Base-by-base conservation (phyloP, 306 rosid genomes). In the Acacia crassicarpa region DNA sequence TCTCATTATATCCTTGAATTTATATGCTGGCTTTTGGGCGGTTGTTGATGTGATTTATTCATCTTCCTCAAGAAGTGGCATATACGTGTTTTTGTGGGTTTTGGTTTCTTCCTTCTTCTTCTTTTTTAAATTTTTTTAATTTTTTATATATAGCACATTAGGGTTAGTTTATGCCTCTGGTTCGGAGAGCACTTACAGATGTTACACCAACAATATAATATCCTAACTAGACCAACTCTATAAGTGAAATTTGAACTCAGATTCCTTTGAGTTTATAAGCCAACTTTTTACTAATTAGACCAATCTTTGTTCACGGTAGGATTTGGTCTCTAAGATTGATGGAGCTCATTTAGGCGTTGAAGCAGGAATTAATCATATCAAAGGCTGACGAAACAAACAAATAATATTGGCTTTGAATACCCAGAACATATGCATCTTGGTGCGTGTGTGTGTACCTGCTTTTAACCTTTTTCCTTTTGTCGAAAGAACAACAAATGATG, bases 401-500 rank as follows among this genome's bases (percentile, higher is more conserved):
- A 59, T 8, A 45, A 5, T 54, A 54, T 58, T 32, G 69, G 4
- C 23, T 53, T 53, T 16, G 54, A 56, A 75, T 67, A 63, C 9
- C 43, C 33, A 22, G 35, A 25, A 76, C 51, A 68, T 75, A 68
- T 75, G 81, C 49, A 67, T 67, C 22, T 67, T 75, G 43, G 12
- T 54, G 8, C 23, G 23, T 8, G 59, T 6, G 59, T 19, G n/a
- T 6, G n/a, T 19, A 15, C 35, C 19, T 12, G 35, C 7, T 61
- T 0, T 23, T 25, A 61, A 12, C 33, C 33, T 43, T 54, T 66
- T 65, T 27, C 76, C 32, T 73, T 40, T 62, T 56, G 53, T 30
- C 35, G 1, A 76, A 70, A 8, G 61, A 61, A 77, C 48, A 51
- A 69, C 41, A 71, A 22, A 45, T 22, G 66, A 56, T 30, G 67